These are phyloP conservation scores for Lepidium campestre DNA, from an alignment of 441 rosid genomes.

Conservation along the genomic window DNA sequence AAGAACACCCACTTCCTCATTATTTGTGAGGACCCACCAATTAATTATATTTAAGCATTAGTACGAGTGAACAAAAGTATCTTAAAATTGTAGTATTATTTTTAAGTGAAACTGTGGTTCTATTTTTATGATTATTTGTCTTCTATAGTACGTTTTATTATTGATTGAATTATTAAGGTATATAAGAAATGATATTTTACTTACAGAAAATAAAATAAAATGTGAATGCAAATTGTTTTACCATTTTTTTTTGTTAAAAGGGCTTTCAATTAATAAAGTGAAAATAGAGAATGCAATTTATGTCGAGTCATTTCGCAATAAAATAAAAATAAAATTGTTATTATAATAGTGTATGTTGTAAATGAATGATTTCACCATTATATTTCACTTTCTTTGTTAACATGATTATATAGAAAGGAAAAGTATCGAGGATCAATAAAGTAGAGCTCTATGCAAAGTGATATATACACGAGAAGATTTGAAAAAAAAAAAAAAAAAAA, in stretches of 20 bases:
- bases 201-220: too few species aligned
- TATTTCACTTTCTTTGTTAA: neutral
- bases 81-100: neutral
- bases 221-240: too few species aligned
- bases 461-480: slow-evolving; percentile 3
- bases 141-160: too few species aligned
- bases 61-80: slow-evolving; percentile 8
- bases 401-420: neutral
- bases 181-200: too few species aligned
- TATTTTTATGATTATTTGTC: too few species aligned
- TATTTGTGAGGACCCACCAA: slow-evolving; percentile 8
- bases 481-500: neutral
- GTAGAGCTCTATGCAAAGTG: slow-evolving; percentile 15
- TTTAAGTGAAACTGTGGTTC: neutral
- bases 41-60: neutral
- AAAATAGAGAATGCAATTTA: too few species aligned
- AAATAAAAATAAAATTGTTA: neutral
- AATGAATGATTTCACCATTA: neutral
- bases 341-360: neutral
- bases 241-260: too few species aligned
- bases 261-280: too few species aligned
- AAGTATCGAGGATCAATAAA: slow-evolving; percentile 10
- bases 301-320: neutral
- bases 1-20: neutral
- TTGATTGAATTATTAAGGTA: too few species aligned